Evolutionary conservation across 306 rosid genomes (phyloP).

Genomic region (Vicia faba): DNA sequence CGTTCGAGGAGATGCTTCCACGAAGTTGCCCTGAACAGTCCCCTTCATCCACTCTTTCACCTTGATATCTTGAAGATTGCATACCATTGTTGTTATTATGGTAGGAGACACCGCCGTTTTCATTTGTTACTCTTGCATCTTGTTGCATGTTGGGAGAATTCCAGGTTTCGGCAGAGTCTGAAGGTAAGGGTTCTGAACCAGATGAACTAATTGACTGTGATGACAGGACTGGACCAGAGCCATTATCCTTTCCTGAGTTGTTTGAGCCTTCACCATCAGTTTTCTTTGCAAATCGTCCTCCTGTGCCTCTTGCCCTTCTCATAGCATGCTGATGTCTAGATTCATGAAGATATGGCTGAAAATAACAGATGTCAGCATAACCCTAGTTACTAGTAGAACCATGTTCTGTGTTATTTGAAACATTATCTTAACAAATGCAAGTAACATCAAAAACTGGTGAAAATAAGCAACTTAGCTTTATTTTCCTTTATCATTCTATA

Average conservation of each 20-base stretch:
- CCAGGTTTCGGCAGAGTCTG: conserved; percentile 78
- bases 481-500: conserved; percentile 17
- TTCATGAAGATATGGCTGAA: conserved; percentile 95
- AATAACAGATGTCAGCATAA: conserved; percentile 40
- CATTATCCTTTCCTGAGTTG: conserved; percentile 49
- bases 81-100: conserved; percentile 49
- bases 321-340: conserved; percentile 98
- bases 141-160: conserved; percentile 63
- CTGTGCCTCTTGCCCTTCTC: conserved; percentile 91
- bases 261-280: conserved; percentile 44
- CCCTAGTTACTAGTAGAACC: conserved; percentile 2
- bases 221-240: conserved; percentile 65
- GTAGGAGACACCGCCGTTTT: conserved; percentile 55
- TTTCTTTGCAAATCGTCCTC: conserved; percentile 97
- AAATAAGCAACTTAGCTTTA: neutral
- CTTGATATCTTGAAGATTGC: conserved; percentile 61
- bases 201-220: conserved; percentile 82
- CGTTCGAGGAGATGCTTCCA: conserved; percentile 59
- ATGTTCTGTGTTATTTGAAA: neutral
- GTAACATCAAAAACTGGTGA: neutral
- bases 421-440: conserved; percentile 5
- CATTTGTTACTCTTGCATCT: conserved; percentile 50
- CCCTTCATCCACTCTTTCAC: conserved; percentile 73
- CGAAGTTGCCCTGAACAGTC: conserved; percentile 68
- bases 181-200: conserved; percentile 73